Base-by-base conservation (phyloP, 2,329 filamentous ascomycete genomes). In the Penicillium sumatraense region DNA sequence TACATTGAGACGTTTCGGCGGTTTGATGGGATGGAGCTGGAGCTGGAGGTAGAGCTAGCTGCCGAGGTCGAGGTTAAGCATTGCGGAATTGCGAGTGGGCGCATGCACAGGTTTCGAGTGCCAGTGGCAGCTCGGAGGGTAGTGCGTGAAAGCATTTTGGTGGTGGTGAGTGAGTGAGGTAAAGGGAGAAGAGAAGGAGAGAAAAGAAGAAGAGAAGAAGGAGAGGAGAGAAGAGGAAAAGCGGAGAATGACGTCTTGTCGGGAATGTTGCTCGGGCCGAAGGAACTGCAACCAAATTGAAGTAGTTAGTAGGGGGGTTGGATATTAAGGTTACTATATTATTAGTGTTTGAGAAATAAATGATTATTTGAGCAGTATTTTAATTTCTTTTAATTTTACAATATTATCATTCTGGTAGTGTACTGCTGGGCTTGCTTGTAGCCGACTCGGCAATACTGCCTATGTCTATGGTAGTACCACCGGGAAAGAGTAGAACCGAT, bases 1-100 rank as follows among this genome's bases (percentile, higher is more conserved):
- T 80, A 81, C 20, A 75, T 74, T 33, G 78, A 78, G 46, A 81
- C 73, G 54, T 66, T 69, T 51, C 78, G 70, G 53, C 69, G 68
- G 48, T 59, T 61, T 11, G 67, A 13, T 41, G 53, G 53, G 51
- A 55, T 47, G 46, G 51, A 54, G 31, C 55, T 55, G 38, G 52
- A 49, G 42, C 54, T 45, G 46, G 52, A 53, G 35, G 53, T 54
- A 35, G 54, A 46, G 29, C 52, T 56, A 54, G 55, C 51, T 58
- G 54, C 57, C 46, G 51, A 31, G 14, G 56, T 21, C 33, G 51
- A 44, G 38, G 50, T 31, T 18, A 44, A 29, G 24, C n/a, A n/a
- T n/a, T n/a, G 38, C 26, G 33, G 46, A 45, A 55, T 55, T 51
- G 40, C 57, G 56, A 36, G 57, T 41, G 53, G 54, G 26, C 21